Conservation (phyloP, 2,329 filamentous ascomycete genomes). For the Aureobasidium sp. region DNA sequence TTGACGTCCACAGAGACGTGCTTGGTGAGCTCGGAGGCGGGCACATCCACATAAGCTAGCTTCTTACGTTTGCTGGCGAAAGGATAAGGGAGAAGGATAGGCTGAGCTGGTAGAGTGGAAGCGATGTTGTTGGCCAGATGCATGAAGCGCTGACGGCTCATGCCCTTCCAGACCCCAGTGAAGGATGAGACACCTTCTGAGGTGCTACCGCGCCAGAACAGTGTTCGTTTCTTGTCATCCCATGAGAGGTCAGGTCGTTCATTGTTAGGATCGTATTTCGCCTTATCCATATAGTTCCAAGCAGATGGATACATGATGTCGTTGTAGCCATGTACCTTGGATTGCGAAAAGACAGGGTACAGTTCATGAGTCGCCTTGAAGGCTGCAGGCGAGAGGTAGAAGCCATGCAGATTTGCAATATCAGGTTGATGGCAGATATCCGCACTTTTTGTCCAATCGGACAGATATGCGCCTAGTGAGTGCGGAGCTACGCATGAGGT, state of each 20-base stretch:
- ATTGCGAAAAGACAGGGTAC: conserved; percentile 68
- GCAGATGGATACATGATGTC: conserved; percentile 68
- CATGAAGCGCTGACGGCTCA: conserved; percentile 63
- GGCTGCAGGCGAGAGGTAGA: conserved; percentile 59
- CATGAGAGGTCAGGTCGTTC: conserved; percentile 50
- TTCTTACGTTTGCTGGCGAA: conserved; percentile 29
- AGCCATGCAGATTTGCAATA: conserved; percentile 63
- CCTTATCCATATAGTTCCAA: conserved; percentile 56
- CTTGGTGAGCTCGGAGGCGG: conserved; percentile 47
- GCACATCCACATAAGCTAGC: conserved; percentile 51
- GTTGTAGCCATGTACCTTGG: conserved; percentile 63
- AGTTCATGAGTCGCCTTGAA: conserved; percentile 57
- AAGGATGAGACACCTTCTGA: conserved; percentile 47
- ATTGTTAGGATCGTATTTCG: conserved; percentile 44
- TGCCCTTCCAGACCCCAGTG: conserved; percentile 55
- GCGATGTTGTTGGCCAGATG: conserved; percentile 59
- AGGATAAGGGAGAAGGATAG: conserved; percentile 50
- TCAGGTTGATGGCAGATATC: conserved; percentile 73
- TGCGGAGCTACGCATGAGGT: conserved; percentile 56
- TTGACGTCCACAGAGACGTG: conserved; percentile 51
- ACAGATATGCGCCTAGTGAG: conserved; percentile 59
- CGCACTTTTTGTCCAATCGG: conserved; percentile 57
- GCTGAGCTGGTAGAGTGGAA: conserved; percentile 37
- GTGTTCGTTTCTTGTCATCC: conserved; percentile 52
- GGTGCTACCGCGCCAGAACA: conserved; percentile 71